Conservation (phyloP, 108 stramenopile genomes). For the Skeletonema menzelii region DNA sequence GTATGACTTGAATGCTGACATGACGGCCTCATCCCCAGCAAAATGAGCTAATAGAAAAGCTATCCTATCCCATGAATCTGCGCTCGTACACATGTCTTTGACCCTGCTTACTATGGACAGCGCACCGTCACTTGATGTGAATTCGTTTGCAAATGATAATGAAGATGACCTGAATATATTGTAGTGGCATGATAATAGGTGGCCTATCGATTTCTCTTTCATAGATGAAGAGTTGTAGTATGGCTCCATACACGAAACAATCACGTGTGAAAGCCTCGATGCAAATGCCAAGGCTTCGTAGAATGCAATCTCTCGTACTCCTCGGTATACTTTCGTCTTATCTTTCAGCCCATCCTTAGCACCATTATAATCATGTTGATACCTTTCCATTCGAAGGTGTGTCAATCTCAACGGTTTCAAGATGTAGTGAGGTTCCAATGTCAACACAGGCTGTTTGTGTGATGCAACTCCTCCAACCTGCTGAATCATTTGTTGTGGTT, state of each 20-base stretch:
- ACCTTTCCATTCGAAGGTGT: neutral
- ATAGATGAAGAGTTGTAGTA: conserved; percentile 4
- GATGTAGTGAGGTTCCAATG: conserved; percentile 62
- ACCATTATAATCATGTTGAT: neutral
- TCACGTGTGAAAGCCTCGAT: neutral
- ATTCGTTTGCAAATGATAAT: neutral
- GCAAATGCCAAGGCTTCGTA: conserved; percentile 65
- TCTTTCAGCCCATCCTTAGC: conserved; percentile 14
- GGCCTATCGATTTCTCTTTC: neutral
- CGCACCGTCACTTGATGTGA: neutral
- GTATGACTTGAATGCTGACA: conserved; percentile 9
- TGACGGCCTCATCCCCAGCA: conserved; percentile 28
- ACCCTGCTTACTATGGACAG: conserved; percentile 4
- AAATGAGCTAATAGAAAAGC: conserved; percentile 19
- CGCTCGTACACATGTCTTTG: neutral
- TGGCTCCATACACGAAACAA: neutral
- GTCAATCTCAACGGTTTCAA: conserved; percentile 67
- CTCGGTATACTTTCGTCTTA: conserved; percentile 57
- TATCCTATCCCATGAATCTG: neutral
- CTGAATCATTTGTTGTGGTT: conserved; percentile 37
- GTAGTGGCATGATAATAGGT: neutral
- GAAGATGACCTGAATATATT: conserved; percentile 11
- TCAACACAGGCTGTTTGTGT: conserved; percentile 61
- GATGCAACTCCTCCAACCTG: conserved; percentile 70
- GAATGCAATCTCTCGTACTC: conserved; percentile 79